Evolutionary conservation across 306 rosid species (phyloP).

Genomic region (Bauhinia variegata): DNA sequence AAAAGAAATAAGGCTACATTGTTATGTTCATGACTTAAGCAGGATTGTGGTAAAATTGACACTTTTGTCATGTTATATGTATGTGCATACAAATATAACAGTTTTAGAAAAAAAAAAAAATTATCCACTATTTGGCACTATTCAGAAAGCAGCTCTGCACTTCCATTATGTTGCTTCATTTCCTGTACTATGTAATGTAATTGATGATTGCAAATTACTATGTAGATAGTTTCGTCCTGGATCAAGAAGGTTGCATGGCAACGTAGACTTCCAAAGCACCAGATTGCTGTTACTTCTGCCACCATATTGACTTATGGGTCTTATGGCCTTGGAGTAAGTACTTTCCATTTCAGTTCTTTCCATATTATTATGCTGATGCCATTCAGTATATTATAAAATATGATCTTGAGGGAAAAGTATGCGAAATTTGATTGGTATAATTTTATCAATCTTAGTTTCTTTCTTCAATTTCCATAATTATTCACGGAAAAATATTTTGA

Average conservation of each 20-base stretch:
- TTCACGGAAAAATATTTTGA: neutral
- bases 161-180: too few species aligned
- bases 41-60: neutral
- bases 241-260: constrained; percentile 48
- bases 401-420: neutral
- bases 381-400: neutral
- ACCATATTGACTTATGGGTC: constrained; percentile 56
- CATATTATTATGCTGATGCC: neutral
- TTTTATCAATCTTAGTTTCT: too few species aligned
- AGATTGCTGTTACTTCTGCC: constrained; percentile 37
- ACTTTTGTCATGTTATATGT: neutral
- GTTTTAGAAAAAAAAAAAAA: neutral
- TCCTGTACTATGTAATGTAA: constrained; percentile 18
- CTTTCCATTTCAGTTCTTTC: constrained; percentile 1
- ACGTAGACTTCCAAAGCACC: constrained; percentile 36
- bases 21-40: constrained; percentile 2
- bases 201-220: constrained; percentile 16
- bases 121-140: neutral
- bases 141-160: neutral
- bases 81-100: neutral
- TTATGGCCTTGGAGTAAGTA: constrained; percentile 57
- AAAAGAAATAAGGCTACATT: neutral
- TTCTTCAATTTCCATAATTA: neutral
- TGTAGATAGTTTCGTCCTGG: constrained; percentile 50
- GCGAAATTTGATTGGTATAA: neutral